Percentiles rank a stretch among this genome's conserved stretches.
phyloP scores from a whole-genome alignment of 2,329 filamentous ascomycete species.

The Penicillium brevicompactum region DNA sequence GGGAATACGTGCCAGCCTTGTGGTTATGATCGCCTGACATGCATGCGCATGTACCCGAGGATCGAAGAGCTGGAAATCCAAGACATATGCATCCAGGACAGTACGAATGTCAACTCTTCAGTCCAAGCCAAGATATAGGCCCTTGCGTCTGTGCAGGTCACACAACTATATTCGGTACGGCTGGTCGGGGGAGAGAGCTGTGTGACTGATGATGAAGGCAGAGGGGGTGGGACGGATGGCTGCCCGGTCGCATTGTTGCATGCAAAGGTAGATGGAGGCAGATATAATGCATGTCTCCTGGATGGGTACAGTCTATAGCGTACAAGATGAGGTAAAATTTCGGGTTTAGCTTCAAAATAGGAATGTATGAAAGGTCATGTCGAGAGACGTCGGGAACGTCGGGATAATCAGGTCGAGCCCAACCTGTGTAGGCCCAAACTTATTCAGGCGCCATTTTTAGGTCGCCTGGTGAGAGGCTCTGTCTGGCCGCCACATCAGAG shows the following conservation, averaged over 20 bases:
- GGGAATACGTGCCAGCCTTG: too few relatives aligned
- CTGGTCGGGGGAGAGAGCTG: constrained; percentile 16
- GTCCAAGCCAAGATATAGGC: constrained; percentile 28
- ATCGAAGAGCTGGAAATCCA: not conserved
- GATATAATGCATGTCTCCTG: not conserved
- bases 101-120: not conserved
- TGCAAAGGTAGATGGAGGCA: constrained; percentile 4
- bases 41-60: not conserved
- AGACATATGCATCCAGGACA: not conserved
- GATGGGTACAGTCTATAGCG: not conserved
- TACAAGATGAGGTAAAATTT: not conserved
- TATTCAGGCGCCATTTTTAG: not conserved
- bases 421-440: not conserved
- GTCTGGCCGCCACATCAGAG: not conserved
- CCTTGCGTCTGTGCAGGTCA: constrained; percentile 27
- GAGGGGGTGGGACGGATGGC: constrained; percentile 17
- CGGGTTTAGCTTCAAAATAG: not conserved
- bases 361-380: not conserved
- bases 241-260: constrained; percentile 22
- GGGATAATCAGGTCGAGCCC: not conserved
- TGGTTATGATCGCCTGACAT: too few relatives aligned
- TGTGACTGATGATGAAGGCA: constrained; percentile 16
- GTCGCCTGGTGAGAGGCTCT: not conserved
- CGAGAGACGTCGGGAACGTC: not conserved
- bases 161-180: constrained; percentile 29